Evolutionary conservation across 306 rosid species (phyloP).

Genomic region (Lupinus albus): DNA sequence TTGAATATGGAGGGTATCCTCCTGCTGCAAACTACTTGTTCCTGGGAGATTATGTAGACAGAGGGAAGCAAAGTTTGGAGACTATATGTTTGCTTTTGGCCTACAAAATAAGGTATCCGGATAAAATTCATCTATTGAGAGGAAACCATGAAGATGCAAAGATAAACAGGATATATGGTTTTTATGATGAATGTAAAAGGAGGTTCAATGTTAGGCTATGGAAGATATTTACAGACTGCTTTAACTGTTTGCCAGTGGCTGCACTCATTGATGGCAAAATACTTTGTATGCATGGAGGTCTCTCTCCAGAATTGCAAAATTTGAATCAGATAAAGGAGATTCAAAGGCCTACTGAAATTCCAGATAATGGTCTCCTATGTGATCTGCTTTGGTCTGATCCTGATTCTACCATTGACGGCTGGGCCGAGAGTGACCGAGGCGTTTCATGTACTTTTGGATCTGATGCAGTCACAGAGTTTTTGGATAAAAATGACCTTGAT

Average conservation of each 20-base stretch:
- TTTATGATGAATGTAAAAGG: slow-evolving; percentile 88
- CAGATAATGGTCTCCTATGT: slow-evolving; percentile 75
- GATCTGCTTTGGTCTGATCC: slow-evolving; percentile 95
- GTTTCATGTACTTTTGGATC: slow-evolving; percentile 78
- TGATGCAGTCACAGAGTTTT: slow-evolving; percentile 54
- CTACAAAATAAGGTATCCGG: slow-evolving; percentile 76
- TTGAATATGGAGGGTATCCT: slow-evolving; percentile 75
- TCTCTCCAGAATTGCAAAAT: slow-evolving; percentile 71
- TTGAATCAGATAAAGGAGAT: slow-evolving; percentile 70
- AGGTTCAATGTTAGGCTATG: slow-evolving; percentile 83
- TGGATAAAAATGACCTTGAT: slow-evolving; percentile 77
- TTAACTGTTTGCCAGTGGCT: slow-evolving; percentile 84
- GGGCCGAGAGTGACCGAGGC: slow-evolving; percentile 79
- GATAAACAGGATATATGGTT: slow-evolving; percentile 83
- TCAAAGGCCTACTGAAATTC: slow-evolving; percentile 72
- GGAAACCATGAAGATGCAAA: slow-evolving; percentile 95
- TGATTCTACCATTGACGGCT: slow-evolving; percentile 61
- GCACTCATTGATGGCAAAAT: slow-evolving; percentile 74
- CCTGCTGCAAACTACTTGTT: slow-evolving; percentile 78
- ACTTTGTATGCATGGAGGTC: slow-evolving; percentile 86
- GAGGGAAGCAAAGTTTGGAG: slow-evolving; percentile 93
- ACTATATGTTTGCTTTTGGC: slow-evolving; percentile 85
- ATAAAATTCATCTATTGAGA: slow-evolving; percentile 64
- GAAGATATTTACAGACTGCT: slow-evolving; percentile 85
- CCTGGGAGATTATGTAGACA: slow-evolving; percentile 87